These are phyloP conservation scores for Suzukiozyma palmioleophila DNA, from an alignment of 1,139 yeast genomes.

Conservation along the genomic window DNA sequence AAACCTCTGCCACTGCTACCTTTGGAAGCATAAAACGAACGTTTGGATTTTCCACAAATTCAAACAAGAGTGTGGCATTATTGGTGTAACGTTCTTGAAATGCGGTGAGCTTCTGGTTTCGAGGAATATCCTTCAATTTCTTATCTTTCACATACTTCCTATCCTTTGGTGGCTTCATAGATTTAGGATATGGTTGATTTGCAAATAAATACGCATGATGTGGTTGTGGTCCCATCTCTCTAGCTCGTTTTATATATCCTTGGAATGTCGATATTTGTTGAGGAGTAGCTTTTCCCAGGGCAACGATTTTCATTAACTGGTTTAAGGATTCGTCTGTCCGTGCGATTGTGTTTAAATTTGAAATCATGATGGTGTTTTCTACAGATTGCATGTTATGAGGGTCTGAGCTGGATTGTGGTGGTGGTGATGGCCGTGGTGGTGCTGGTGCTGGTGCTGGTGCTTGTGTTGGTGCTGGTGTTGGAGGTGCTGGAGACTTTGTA, in stretches of 20 bases:
- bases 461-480: slow-evolving; percentile 5
- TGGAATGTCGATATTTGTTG: slow-evolving; percentile 75
- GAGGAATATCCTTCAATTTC: slow-evolving; percentile 24
- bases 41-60: slow-evolving; percentile 74
- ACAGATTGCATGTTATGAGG: slow-evolving; percentile 50
- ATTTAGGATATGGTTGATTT: slow-evolving; percentile 7
- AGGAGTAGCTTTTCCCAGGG: slow-evolving; percentile 70
- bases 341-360: slow-evolving; percentile 78
- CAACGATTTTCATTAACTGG: slow-evolving; percentile 75
- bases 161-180: slow-evolving; percentile 11
- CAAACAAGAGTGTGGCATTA: slow-evolving; percentile 76
- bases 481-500: slow-evolving; percentile 1
- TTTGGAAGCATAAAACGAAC: slow-evolving; percentile 74
- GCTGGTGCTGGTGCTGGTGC: slow-evolving; percentile 6
- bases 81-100: slow-evolving; percentile 68
- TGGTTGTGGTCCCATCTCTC: slow-evolving; percentile 65
- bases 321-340: slow-evolving; percentile 63
- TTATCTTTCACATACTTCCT: slow-evolving; percentile 18
- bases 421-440: slow-evolving; percentile 9
- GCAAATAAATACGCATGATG: slow-evolving; percentile 33
- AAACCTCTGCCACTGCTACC: slow-evolving; percentile 66
- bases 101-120: slow-evolving; percentile 59
- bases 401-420: slow-evolving; percentile 13
- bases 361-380: slow-evolving; percentile 75
- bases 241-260: slow-evolving; percentile 71